Conservation (phyloP, 2,329 filamentous ascomycete species). For the Phoma sp. region DNA sequence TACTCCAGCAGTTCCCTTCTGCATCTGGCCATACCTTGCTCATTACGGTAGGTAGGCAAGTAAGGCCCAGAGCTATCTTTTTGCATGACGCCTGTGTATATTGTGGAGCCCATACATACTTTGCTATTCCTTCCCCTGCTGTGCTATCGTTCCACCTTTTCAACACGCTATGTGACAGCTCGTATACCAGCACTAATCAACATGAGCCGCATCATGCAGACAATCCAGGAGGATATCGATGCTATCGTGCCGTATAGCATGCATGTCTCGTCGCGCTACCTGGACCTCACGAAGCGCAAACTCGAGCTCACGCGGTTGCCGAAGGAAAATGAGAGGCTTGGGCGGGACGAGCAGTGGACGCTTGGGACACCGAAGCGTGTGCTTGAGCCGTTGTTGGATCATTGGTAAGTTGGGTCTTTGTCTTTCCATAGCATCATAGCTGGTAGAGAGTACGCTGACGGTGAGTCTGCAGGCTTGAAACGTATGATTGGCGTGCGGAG, state of each 20-base stretch:
- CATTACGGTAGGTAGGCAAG: background rate
- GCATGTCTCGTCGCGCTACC: constrained; percentile 68
- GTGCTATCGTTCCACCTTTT: no score
- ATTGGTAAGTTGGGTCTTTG: constrained; percentile 64
- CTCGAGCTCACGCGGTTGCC: constrained; percentile 51
- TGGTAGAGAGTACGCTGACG: no score
- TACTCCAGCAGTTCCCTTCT: constrained; percentile 7
- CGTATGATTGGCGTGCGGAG: constrained; percentile 70
- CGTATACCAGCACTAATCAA: background rate
- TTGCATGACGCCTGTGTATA: no score
- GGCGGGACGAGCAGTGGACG: constrained; percentile 53
- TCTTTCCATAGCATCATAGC: no score
- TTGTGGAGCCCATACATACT: no score
- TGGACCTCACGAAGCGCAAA: constrained; percentile 72
- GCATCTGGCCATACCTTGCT: background rate
- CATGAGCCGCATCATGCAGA: constrained; percentile 6
- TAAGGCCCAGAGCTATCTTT: no score
- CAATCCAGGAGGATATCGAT: constrained; percentile 21
- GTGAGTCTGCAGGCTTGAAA: constrained; percentile 60
- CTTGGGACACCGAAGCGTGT: constrained; percentile 64
- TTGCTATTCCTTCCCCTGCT: no score
- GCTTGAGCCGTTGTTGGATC: constrained; percentile 71
- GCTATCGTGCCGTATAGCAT: constrained; percentile 42
- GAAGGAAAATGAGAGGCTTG: background rate
- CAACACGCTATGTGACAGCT: constrained; percentile 5